Evolutionary conservation across 192 early-diverging fungal species (phyloP).

Genomic region (Backusella luteola): DNA sequence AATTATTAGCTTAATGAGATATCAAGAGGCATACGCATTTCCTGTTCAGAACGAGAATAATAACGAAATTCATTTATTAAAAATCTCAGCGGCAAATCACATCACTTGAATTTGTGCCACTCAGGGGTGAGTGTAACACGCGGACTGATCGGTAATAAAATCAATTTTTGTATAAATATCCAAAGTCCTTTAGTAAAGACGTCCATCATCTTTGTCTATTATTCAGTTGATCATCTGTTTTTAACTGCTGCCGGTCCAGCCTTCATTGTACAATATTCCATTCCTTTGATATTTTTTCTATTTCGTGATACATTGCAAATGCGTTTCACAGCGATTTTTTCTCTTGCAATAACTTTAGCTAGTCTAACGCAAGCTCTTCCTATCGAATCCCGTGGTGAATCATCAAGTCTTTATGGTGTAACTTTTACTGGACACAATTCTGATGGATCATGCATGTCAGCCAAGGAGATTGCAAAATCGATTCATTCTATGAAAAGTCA

Average conservation of each 20-base stretch:
- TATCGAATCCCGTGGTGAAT: neutral
- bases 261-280: neutral
- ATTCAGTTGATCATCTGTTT: neutral
- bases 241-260: neutral
- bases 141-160: neutral
- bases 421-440: conserved; percentile 23
- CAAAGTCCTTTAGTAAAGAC: neutral
- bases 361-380: conserved; percentile 15
- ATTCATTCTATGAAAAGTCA: conserved; percentile 23
- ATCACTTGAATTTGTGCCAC: neutral
- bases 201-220: neutral
- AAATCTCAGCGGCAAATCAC: conserved; percentile 1
- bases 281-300: neutral
- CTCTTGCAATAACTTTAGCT: conserved; percentile 3
- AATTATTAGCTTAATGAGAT: neutral
- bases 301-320: neutral
- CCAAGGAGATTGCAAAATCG: neutral
- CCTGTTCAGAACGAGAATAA: neutral
- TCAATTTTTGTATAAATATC: neutral
- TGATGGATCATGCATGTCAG: conserved; percentile 21
- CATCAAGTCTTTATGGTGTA: conserved; percentile 1
- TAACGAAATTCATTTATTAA: neutral
- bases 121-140: neutral
- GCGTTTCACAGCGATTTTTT: conserved; percentile 20
- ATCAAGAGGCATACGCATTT: neutral